Evolutionary conservation across 345 rosid species (phyloP).

Genomic region (Anacardium occidentale): DNA sequence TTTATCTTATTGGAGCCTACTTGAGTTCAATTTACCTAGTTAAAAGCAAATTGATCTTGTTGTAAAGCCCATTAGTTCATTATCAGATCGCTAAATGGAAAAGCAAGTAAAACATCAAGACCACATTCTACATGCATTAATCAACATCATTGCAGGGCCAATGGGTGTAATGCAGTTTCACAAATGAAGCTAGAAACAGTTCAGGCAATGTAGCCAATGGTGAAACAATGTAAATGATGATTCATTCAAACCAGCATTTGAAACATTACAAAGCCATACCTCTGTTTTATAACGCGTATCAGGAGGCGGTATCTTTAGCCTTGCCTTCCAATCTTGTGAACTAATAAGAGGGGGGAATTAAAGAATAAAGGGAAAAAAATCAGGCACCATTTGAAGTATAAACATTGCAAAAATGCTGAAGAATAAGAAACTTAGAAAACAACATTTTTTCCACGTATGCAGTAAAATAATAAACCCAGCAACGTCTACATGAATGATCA

Average conservation of each 20-base stretch:
- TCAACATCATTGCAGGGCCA: neutral
- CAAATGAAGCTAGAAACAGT: neutral
- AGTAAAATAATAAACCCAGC: neutral
- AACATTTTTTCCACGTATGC: neutral
- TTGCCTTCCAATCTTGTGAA: constrained; percentile 89
- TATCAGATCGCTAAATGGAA: neutral
- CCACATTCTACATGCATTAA: neutral
- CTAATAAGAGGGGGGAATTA: constrained; percentile 26
- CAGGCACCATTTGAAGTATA: neutral
- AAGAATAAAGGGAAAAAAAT: neutral
- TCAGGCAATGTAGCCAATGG: neutral
- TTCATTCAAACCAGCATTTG: neutral
- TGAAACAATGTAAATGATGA: neutral
- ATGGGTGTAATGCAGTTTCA: neutral
- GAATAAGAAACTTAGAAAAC: neutral
- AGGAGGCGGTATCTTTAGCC: constrained; percentile 63
- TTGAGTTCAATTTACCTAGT: neutral
- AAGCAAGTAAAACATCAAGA: neutral
- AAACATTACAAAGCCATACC: constrained; percentile 43
- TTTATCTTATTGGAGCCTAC: neutral
- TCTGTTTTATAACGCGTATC: constrained; percentile 84
- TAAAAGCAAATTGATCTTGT: neutral
- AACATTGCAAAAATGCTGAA: neutral
- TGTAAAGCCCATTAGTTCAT: neutral
- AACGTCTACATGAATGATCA: neutral